Base-by-base conservation (phyloP, 176 grass and related monocot genomes). In the Oryza punctata region DNA sequence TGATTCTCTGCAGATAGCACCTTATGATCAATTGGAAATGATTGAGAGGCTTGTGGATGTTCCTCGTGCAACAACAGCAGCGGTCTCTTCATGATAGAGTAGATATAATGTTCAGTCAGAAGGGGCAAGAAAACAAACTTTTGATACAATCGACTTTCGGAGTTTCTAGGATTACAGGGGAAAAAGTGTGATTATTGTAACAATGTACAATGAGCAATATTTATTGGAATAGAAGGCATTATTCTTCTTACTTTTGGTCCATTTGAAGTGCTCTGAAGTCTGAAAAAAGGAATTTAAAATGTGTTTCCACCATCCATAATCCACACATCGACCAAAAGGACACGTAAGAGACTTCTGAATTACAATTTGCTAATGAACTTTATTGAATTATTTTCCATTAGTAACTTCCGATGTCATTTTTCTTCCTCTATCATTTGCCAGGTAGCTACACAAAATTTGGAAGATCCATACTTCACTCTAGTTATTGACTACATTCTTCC, bases 21-120 rank as follows among this genome's bases (percentile, higher is more conserved):
- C 96, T 83, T 98, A 95, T 69, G 96, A 98, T 88, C 96, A 95
- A 64, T 85, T 98, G 87, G 96, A 95, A 88, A 98, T 87, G 80
- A 76, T 95, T 14, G 93, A 98, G 80, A 82, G 91, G 64, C 79
- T 98, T 69, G 93, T 95, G 23, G 96, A 95, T 78, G 70, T 75
- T 73, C 91, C 87, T 25, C 70, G 63, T 63, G 79, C 89, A 73
- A 72, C 49, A 57, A 47, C 84, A 61, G 79, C 74, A 61, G 73
- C 78, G 60, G 79, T 74, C 25, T 86, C 88, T 16, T 86, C 74
- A 28, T 90, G 79, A 86, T 86, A 77, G 6, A 78, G 46, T 63
- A 49, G 68, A 67, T 27, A 82, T 77, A 33, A 72, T 78, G 21
- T 82, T 82, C 72, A 86, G n/a, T 29, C 69, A 49, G 44, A 66